Evolutionary conservation across 305 asterid species (phyloP), one percentile per base, ranked within the genome.

Genomic region (Solanum aculeatissimum): DNA sequence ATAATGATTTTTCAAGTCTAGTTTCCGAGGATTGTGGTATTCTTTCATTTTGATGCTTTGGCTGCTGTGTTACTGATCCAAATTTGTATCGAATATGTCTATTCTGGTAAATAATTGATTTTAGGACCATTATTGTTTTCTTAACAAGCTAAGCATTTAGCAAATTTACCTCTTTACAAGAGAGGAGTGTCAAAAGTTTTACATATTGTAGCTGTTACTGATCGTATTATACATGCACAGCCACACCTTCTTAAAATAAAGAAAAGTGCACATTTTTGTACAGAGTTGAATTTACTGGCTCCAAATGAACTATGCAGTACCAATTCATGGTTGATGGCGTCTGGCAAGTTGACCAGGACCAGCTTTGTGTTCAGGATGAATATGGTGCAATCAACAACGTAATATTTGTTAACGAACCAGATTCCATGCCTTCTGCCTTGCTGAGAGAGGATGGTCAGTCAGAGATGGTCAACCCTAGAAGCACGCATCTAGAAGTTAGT

Each of bases 241-340:
- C 15, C 19, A 77, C 82, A 51, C 82, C 47, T 77, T 65, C 65
- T 49, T 77, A 51, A 27, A 18, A 16, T 77, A 77, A 75, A 77
- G 47, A 7, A 49, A 77, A 29, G 12, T 51, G 65, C 47, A 49
- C 82, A 29, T 77, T 77, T 77, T 77, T 77, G 82, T 77, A 77
- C 10, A 80, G 77, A 81, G 72, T 58, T 81, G 57, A 40, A 68
- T 25, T 83, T 55, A 54, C 18, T 65, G 71, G 71, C 63, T 74
- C 87, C 84, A 71, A 84, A 68, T 83, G 71, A 55, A 53, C 53
- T 60, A 53, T 86, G 86, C 92, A 94, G 97, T 92, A 90, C 90
- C 92, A 88, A 68, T 94, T 91, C 90, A 85, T 94, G 86, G 95
- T 92, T 25, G 97, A 94, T 86, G 95, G 92, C 23, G 40, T 86